Evolutionary conservation across 192 early-diverging fungal species (phyloP).

Genomic region (Coemansia sp.): DNA sequence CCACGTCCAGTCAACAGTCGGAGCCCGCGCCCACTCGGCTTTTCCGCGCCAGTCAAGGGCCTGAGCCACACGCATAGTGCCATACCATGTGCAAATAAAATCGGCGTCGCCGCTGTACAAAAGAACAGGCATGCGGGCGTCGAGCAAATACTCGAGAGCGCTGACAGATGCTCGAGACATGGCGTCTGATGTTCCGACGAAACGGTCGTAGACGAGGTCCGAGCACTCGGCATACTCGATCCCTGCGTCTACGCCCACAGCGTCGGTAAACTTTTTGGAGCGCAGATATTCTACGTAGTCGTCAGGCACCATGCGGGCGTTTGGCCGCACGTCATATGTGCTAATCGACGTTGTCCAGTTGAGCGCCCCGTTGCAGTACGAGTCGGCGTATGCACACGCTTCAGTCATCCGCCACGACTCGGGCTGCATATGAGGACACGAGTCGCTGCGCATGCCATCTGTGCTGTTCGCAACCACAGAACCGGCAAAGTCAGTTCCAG

Average conservation of each 20-base stretch:
- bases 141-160: constrained; percentile 58
- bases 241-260: constrained; percentile 56
- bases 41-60: constrained; percentile 53
- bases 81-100: constrained; percentile 75
- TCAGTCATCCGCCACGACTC: constrained; percentile 22
- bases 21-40: constrained; percentile 15
- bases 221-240: constrained; percentile 54
- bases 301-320: constrained; percentile 55
- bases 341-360: constrained; percentile 63
- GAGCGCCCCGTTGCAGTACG: constrained; percentile 42
- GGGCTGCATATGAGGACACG: constrained; percentile 11
- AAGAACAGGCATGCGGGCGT: constrained; percentile 58
- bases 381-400: constrained; percentile 29
- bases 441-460: constrained; percentile 18
- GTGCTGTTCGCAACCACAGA: constrained; percentile 15
- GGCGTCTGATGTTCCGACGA: constrained; percentile 50
- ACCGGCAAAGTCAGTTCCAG: constrained; percentile 23
- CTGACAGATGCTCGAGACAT: constrained; percentile 48
- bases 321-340: constrained; percentile 64
- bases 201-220: constrained; percentile 49
- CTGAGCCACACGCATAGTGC: constrained; percentile 32
- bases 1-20: constrained; percentile 36
- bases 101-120: constrained; percentile 82
- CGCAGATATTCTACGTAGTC: constrained; percentile 66
- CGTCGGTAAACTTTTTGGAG: constrained; percentile 41